Evolutionary conservation across 768 basidiomycete genomes (phyloP).

Genomic region (Collybia sordida): DNA sequence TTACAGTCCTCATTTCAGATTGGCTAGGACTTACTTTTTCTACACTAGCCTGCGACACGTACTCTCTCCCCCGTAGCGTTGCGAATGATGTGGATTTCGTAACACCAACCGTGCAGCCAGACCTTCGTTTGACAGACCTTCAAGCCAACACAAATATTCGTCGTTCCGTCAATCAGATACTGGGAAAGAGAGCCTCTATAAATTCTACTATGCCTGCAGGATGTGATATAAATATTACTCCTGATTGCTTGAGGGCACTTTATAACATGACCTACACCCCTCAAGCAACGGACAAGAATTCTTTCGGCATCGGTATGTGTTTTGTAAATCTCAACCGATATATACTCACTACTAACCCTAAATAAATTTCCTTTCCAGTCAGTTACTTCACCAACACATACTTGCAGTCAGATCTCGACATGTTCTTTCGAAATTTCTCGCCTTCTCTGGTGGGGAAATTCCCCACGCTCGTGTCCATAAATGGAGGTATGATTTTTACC

Average conservation of each 20-base stretch:
- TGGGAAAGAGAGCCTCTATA: conserved; percentile 5
- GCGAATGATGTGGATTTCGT: conserved; percentile 30
- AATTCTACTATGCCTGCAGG: conserved; percentile 7
- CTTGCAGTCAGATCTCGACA: conserved; percentile 39
- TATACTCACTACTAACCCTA: conserved; percentile 1
- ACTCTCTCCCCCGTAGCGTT: conserved; percentile 28
- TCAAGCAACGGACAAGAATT: conserved; percentile 23
- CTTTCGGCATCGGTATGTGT: conserved; percentile 28
- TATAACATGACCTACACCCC: conserved; percentile 33
- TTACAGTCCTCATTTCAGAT: background rate
- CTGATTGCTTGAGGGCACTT: conserved; percentile 30
- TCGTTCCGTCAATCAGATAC: background rate
- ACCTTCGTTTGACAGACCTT: conserved; percentile 15
- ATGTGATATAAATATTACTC: conserved; percentile 25
- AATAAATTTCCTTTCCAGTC: conserved; percentile 23
- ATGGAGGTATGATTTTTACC: conserved; percentile 37
- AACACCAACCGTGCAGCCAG: conserved; percentile 32
- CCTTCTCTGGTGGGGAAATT: conserved; percentile 34
- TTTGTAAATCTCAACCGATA: background rate
- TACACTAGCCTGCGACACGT: conserved; percentile 26
- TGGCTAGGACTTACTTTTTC: background rate
- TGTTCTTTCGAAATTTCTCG: conserved; percentile 41
- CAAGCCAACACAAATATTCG: background rate
- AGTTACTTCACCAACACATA: conserved; percentile 44
- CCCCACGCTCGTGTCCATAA: conserved; percentile 42